phyloP scores from a whole-genome alignment of 495 filamentous ascomycete species.

The Trichoderma virens region DNA sequence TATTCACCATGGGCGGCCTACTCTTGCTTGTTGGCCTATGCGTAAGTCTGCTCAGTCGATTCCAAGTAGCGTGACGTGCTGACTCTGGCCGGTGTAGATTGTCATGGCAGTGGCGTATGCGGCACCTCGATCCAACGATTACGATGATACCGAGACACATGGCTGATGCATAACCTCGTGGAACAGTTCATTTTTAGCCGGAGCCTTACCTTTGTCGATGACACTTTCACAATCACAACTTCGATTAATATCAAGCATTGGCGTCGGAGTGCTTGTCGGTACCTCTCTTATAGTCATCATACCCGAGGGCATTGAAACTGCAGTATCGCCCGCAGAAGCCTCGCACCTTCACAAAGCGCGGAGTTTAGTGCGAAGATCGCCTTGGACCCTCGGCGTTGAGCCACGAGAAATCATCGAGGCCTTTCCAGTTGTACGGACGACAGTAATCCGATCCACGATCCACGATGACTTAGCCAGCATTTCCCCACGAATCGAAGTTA shows the following conservation, averaged over 20 bases:
- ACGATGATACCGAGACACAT: background rate
- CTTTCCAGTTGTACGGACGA: background rate
- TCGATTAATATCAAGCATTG: slow-evolving; percentile 82
- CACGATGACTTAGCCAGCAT: background rate
- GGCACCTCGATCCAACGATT: slow-evolving; percentile 1
- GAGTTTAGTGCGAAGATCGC: background rate
- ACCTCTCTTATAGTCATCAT: slow-evolving; percentile 96
- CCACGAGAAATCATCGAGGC: background rate
- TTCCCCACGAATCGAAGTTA: background rate
- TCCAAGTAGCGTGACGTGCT: background rate
- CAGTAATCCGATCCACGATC: background rate
- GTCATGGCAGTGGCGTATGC: slow-evolving; percentile 93
- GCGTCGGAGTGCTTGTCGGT: slow-evolving; percentile 89
- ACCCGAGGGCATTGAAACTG: slow-evolving; percentile 88
- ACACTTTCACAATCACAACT: slow-evolving; percentile 82
- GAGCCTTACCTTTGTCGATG: slow-evolving; percentile 85
- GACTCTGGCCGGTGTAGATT: slow-evolving; percentile 34
- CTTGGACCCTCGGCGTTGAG: slow-evolving; percentile 3
- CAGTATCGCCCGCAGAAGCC: slow-evolving; percentile 55
- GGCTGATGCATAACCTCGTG: slow-evolving; percentile 15
- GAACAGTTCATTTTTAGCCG: slow-evolving; percentile 84
- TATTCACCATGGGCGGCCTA: slow-evolving; percentile 58
- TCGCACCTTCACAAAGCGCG: slow-evolving; percentile 30
- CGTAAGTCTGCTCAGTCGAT: slow-evolving; percentile 22
- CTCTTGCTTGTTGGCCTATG: slow-evolving; percentile 76